These are phyloP conservation scores for Colletotrichum viniferum DNA, from an alignment of 2,329 filamentous ascomycete species.

Conservation along the genomic window DNA sequence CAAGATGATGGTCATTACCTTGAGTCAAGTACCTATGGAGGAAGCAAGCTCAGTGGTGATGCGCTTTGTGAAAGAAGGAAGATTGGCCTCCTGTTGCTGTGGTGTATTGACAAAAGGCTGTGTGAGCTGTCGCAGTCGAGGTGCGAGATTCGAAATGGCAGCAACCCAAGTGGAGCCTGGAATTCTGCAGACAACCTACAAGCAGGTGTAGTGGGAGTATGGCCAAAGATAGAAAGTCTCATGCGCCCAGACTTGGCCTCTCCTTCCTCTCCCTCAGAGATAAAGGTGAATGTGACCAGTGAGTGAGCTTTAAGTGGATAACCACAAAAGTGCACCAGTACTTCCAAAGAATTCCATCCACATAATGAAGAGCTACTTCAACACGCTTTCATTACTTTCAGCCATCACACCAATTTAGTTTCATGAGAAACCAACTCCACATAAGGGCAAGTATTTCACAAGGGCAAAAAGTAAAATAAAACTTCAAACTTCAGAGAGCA, in stretches of 20 bases:
- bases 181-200: neutral
- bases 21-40: neutral
- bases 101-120: neutral
- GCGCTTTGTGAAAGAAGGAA: neutral
- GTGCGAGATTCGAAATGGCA: neutral
- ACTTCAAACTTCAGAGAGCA: neutral
- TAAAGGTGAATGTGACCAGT: neutral
- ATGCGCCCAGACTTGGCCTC: neutral
- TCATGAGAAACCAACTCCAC: too few relatives aligned
- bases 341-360: fast-evolving
- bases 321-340: neutral
- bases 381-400: neutral
- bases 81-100: neutral
- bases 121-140: neutral
- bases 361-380: neutral
- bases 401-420: too few relatives aligned
- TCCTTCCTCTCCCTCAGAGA: neutral
- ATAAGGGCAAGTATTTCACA: fast-evolving
- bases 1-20: neutral
- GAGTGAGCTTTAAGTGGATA: neutral
- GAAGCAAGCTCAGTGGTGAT: neutral
- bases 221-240: neutral
- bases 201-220: neutral
- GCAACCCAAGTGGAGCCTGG: neutral
- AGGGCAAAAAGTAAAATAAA: neutral